Evolutionary conservation across 371 early-diverging fungal genomes (phyloP).

Genomic region (Syncephalastrum contaminatum): DNA sequence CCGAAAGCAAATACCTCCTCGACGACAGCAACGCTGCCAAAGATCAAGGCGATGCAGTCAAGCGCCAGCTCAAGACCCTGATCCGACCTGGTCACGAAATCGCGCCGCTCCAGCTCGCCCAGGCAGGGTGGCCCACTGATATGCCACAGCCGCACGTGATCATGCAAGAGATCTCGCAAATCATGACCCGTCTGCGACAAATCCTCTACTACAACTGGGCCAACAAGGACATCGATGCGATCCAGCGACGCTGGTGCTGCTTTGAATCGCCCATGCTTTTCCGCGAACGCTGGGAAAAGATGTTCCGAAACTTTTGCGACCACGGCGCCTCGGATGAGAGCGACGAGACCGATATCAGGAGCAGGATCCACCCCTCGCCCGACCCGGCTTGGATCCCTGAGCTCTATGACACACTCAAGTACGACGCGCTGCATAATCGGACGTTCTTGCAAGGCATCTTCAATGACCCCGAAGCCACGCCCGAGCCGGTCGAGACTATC

Average conservation of each 20-base stretch:
- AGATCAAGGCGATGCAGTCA: constrained; percentile 87
- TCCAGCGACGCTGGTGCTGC: constrained; percentile 81
- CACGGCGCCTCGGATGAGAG: constrained; percentile 47
- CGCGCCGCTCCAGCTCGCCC: constrained; percentile 37
- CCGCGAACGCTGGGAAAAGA: constrained; percentile 95
- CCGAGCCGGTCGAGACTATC: constrained; percentile 9
- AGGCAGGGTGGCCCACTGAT: constrained; percentile 54
- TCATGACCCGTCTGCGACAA: constrained; percentile 66
- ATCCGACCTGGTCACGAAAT: constrained; percentile 56
- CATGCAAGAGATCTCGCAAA: constrained; percentile 66
- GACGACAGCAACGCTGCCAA: constrained; percentile 96
- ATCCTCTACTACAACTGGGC: constrained; percentile 83
- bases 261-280: constrained; percentile 74
- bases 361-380: constrained; percentile 9
- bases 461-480: constrained; percentile 28
- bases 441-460: constrained; percentile 76
- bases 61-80: constrained; percentile 62
- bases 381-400: constrained; percentile 93
- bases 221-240: constrained; percentile 48
- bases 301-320: constrained; percentile 86
- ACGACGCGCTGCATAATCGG: constrained; percentile 93
- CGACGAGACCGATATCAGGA: constrained; percentile 29
- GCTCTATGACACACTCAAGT: constrained; percentile 93
- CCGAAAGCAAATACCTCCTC: constrained; percentile 85
- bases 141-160: constrained; percentile 64